Base-by-base conservation (phyloP, 2,329 filamentous ascomycete genomes). In the Proliferodiscus dingleyae region DNA sequence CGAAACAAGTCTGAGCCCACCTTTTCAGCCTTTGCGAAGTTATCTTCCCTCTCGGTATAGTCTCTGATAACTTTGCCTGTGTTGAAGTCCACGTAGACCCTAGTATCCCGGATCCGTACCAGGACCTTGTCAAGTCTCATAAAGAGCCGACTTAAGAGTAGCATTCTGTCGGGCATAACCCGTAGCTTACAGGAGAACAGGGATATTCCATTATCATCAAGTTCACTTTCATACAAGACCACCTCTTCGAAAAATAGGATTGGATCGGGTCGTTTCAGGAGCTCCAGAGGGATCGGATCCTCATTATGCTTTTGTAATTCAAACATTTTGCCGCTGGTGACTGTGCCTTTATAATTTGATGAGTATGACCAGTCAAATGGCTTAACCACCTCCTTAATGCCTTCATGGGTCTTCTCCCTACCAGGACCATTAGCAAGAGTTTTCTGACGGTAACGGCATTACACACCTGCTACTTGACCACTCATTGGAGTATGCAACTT, bases 361-460 rank as follows among this genome's bases (percentile, higher is more conserved):
- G 83, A 93, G 69, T 97, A 98, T 51, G 89, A 95, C 93, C 93
- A 98, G 70, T 98, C 93, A 65, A 94, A 98, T 3, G 91, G 90
- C 70, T 90, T 90, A 44, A 98, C 88, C 21, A 96, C 84, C 63
- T 96, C 89, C 63, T 88, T 89, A 64, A 98, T 95, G 45, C 85
- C 87, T 59, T 85, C 79, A 54, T 89, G 86, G 40, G 86, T 85
- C 58, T 87, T 87, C 65, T 84, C 81, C 65, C 89, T 89, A 47
- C 74, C 68, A 21, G 9, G 32, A n/a, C n/a, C 10, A 33, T 61
- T 39, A 60, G 50, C 7, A 33, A 11, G 37, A 16, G 28, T 13
- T 16, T 10, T 6, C 9, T 8, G 11, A 16, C 5, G 11, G 19
- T 19, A 11, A 18, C 5, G 5, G 9, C 13, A n/a, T n/a, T n/a